phyloP scores from a whole-genome alignment of 441 rosid genomes.

The Capsella rubella region DNA sequence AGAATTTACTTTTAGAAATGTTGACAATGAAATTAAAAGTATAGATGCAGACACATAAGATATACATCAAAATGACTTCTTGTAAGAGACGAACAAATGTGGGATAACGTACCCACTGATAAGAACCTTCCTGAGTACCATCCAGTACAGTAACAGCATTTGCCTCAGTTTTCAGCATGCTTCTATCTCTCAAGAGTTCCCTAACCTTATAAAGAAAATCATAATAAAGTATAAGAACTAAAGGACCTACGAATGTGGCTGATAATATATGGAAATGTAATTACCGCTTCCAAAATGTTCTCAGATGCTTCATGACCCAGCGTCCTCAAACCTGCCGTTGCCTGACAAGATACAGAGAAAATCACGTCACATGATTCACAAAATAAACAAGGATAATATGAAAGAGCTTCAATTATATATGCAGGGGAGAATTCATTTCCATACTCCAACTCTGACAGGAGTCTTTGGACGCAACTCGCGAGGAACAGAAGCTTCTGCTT shows the following conservation, averaged over 20 bases:
- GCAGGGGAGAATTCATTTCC: constrained; percentile 3
- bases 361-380: background rate
- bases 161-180: constrained; percentile 70
- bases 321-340: constrained; percentile 94
- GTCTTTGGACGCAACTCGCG: constrained; percentile 71
- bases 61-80: constrained; percentile 10
- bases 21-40: background rate
- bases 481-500: constrained; percentile 85
- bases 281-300: constrained; percentile 84
- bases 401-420: background rate
- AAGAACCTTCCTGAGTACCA: constrained; percentile 98
- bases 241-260: background rate
- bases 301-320: constrained; percentile 78
- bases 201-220: constrained; percentile 64
- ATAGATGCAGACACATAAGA: constrained; percentile 13
- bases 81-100: constrained; percentile 2
- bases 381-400: background rate
- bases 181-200: constrained; percentile 79
- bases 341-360: constrained; percentile 50
- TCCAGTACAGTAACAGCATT: constrained; percentile 81
- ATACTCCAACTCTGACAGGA: constrained; percentile 95
- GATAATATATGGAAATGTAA: constrained; percentile 23
- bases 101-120: constrained; percentile 85
- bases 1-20: constrained; percentile 14
- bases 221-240: constrained; percentile 23